These are phyloP conservation scores for Dentipellis sp. DNA, from an alignment of 768 basidiomycete genomes.

Conservation along the genomic window DNA sequence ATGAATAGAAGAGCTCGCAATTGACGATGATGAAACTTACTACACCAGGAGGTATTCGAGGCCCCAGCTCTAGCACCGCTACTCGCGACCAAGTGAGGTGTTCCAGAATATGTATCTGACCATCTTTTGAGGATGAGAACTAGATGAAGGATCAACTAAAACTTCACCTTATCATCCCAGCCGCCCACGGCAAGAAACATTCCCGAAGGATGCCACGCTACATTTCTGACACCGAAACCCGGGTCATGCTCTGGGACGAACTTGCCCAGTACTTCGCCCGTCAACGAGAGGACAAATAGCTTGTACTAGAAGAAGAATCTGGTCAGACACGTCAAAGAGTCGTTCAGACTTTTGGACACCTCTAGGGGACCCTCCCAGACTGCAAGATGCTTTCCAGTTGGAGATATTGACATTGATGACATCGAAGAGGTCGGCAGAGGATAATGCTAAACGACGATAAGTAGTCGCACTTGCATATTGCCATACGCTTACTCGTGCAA, in stretches of 20 bases:
- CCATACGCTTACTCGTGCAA: conserved; percentile 50
- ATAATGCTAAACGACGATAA: conserved; percentile 56
- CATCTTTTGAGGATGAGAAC: not conserved
- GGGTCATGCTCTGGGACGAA: conserved; percentile 72
- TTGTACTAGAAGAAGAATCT: conserved; percentile 49
- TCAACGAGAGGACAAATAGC: conserved; percentile 56
- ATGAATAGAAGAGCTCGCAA: conserved; percentile 2
- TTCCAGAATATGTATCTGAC: conserved; percentile 68
- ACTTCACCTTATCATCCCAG: conserved; percentile 76
- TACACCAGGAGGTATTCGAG: conserved; percentile 43
- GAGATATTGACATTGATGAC: conserved; percentile 65
- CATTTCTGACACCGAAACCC: conserved; percentile 71
- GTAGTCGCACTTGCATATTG: not conserved
- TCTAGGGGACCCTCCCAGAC: conserved; percentile 84
- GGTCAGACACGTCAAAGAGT: not conserved
- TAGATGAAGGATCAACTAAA: not conserved
- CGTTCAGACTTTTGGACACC: conserved; percentile 29
- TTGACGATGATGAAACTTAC: conserved; percentile 30
- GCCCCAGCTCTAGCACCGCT: conserved; percentile 50
- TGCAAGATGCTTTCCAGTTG: conserved; percentile 65
- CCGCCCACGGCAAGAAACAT: conserved; percentile 75
- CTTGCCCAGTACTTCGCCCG: conserved; percentile 53
- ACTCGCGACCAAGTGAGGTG: conserved; percentile 66
- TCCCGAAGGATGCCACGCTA: conserved; percentile 83
- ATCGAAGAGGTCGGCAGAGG: conserved; percentile 67